Conservation (phyloP, 176 grass and related monocot species). For the Triticum turgidum region DNA sequence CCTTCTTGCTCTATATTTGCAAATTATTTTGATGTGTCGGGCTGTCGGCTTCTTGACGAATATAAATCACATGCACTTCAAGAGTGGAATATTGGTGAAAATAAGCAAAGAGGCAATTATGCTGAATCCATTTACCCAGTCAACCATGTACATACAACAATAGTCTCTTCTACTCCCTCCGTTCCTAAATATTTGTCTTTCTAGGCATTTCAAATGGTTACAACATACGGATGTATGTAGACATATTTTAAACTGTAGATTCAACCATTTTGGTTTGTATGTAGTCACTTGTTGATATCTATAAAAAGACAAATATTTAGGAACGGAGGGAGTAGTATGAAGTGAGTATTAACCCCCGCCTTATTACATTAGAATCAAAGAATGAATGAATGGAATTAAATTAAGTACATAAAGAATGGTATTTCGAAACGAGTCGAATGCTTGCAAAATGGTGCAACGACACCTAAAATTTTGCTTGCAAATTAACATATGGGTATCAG, state of each 20-base stretch:
- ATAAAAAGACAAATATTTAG: no score
- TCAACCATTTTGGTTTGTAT: no score
- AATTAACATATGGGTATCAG: slow-evolving; percentile 31
- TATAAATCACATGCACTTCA: not conserved
- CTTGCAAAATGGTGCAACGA: slow-evolving; percentile 43
- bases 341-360: not conserved
- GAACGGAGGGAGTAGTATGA: not conserved
- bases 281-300: no score
- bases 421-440: slow-evolving; percentile 16
- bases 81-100: not conserved
- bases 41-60: not conserved
- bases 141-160: slow-evolving; percentile 18
- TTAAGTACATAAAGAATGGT: slow-evolving; percentile 50
- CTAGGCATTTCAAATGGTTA: no score
- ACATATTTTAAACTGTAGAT: no score
- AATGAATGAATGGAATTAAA: slow-evolving; percentile 44
- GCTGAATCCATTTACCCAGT: not conserved
- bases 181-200: no score
- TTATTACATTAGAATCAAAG: slow-evolving; percentile 38
- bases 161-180: not conserved
- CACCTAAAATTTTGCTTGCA: slow-evolving; percentile 46
- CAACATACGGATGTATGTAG: no score
- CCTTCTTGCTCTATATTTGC: not conserved
- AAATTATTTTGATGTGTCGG: not conserved
- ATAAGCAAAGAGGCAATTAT: not conserved